Conservation (phyloP, 2,329 filamentous ascomycete species). For the Pyrenophora seminiperda region DNA sequence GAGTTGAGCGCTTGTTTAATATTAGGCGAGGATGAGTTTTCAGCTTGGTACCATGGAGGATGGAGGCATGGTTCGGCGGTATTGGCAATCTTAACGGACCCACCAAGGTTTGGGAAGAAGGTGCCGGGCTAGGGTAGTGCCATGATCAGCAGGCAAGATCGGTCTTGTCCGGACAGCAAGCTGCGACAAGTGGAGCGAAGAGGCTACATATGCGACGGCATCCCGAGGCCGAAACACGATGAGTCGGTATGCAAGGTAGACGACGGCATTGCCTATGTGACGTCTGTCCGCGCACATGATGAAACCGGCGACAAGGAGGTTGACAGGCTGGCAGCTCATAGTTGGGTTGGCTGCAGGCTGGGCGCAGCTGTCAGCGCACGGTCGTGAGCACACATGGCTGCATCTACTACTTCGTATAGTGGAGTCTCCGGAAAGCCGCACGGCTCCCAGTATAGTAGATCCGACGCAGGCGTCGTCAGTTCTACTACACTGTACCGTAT, state of each 20-base stretch:
- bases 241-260: slow-evolving; percentile 1
- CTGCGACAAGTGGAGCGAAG: background rate
- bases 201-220: background rate
- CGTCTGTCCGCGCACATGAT: background rate
- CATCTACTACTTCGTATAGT: slow-evolving; percentile 9
- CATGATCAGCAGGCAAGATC: slow-evolving; percentile 1
- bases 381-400: background rate
- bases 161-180: background rate
- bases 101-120: slow-evolving; percentile 11
- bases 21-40: no score
- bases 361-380: slow-evolving; percentile 4
- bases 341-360: no score
- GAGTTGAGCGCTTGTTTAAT: background rate
- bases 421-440: slow-evolving; percentile 22
- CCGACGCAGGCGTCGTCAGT: slow-evolving; percentile 6
- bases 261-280: slow-evolving; percentile 1
- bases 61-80: slow-evolving; percentile 4
- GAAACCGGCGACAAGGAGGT: slow-evolving; percentile 10
- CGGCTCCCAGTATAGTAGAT: slow-evolving; percentile 26
- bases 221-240: background rate
- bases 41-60: no score
- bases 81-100: slow-evolving; percentile 26
- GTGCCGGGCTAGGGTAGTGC: background rate
- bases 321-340: slow-evolving; percentile 1
- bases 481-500: no score